These are phyloP conservation scores for Didymella glomerata DNA, from an alignment of 2,329 filamentous ascomycete species.

Conservation along the genomic window DNA sequence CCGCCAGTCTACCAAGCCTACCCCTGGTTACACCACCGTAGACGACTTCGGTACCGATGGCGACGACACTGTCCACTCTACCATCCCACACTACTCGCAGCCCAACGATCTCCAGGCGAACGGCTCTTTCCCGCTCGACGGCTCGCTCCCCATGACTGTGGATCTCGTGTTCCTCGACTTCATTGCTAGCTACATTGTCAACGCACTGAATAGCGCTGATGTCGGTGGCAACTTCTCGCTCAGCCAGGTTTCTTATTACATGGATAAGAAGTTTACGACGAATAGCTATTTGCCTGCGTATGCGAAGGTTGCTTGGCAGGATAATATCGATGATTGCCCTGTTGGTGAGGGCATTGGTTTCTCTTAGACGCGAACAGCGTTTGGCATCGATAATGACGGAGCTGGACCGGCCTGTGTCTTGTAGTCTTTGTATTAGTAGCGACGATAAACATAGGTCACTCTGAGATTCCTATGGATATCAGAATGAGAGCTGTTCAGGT, in stretches of 20 bases:
- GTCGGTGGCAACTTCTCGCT: constrained; percentile 45
- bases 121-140: constrained; percentile 58
- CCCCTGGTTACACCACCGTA: constrained; percentile 62
- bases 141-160: constrained; percentile 55
- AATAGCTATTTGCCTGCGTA: constrained; percentile 54
- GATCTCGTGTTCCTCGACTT: constrained; percentile 66
- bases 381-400: too few species aligned
- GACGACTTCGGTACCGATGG: constrained; percentile 67
- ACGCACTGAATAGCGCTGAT: constrained; percentile 44
- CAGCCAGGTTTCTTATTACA: constrained; percentile 48
- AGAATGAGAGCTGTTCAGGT: too few species aligned
- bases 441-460: too few species aligned
- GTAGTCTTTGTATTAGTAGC: too few species aligned
- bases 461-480: too few species aligned
- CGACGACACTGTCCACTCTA: constrained; percentile 64
- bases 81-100: constrained; percentile 58
- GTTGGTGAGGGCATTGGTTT: constrained; percentile 48
- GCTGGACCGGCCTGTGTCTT: too few species aligned
- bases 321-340: constrained; percentile 52
- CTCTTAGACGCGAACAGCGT: not conserved
- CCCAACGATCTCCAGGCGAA: constrained; percentile 62
- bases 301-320: constrained; percentile 54
- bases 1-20: constrained; percentile 55
- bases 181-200: constrained; percentile 49
- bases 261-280: constrained; percentile 53